Conservation (phyloP, 495 filamentous ascomycete genomes). For the Lophiostoma macrostomum region DNA sequence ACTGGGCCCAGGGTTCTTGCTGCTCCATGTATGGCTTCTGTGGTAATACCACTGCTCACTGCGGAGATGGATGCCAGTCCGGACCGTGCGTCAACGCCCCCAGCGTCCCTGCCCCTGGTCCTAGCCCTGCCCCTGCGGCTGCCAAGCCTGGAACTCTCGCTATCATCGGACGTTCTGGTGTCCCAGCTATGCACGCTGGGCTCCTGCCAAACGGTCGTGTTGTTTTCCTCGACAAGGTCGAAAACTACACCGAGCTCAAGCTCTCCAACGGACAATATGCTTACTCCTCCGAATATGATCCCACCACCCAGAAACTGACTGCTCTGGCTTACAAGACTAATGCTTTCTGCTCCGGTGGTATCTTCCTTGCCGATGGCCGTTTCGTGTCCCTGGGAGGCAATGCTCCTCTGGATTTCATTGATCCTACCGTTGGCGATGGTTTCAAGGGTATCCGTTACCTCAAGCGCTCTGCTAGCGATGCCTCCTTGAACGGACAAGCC, state of each 20-base stretch:
- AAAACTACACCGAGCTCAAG: constrained; percentile 58
- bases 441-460: constrained; percentile 58
- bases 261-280: constrained; percentile 55
- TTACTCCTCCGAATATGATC: constrained; percentile 60
- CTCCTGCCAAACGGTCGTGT: constrained; percentile 59
- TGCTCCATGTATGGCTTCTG: constrained; percentile 53
- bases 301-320: constrained; percentile 47
- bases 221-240: constrained; percentile 62
- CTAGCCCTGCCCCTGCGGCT: constrained; percentile 36
- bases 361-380: constrained; percentile 57
- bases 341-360: constrained; percentile 61
- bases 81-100: constrained; percentile 40
- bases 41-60: constrained; percentile 43
- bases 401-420: constrained; percentile 52
- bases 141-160: constrained; percentile 48
- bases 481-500: constrained; percentile 47
- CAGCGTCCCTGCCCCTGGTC: constrained; percentile 33
- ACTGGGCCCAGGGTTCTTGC: constrained; percentile 50
- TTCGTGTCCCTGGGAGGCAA: constrained; percentile 58
- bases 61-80: constrained; percentile 48
- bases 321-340: constrained; percentile 57
- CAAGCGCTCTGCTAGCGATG: constrained; percentile 48
- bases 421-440: constrained; percentile 58
- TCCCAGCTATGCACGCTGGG: constrained; percentile 63
- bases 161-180: constrained; percentile 54